Evolutionary conservation across 257 asterid species (phyloP).

Genomic region (Schizonepeta tenuifolia): DNA sequence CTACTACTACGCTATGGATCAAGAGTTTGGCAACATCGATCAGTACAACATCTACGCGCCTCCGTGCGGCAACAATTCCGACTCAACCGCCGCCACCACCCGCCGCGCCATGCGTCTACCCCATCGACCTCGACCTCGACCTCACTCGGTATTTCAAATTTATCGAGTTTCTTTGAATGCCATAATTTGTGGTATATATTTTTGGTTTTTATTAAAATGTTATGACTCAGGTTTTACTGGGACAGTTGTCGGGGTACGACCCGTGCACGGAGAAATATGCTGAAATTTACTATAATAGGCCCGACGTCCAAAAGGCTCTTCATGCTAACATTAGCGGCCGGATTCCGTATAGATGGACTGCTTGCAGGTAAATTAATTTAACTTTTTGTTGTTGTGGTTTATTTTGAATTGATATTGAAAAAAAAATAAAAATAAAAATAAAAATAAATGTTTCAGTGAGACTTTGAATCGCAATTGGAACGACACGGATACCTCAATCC

Average conservation of each 20-base stretch:
- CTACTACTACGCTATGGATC: constrained; percentile 92
- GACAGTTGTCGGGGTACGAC: constrained; percentile 72
- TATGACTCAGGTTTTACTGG: constrained; percentile 33
- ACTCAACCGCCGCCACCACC: constrained; percentile 38
- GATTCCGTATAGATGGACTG: constrained; percentile 91
- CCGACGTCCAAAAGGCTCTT: constrained; percentile 87
- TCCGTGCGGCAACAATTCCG: constrained; percentile 76
- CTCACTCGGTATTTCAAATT: constrained; percentile 45
- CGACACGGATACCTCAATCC: constrained; percentile 81
- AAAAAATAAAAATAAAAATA: no score
- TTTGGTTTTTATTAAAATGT: no score
- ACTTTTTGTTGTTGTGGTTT: not conserved
- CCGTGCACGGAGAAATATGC: constrained; percentile 95
- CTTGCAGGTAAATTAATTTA: constrained; percentile 74
- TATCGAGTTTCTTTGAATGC: no score
- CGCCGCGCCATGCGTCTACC: constrained; percentile 74
- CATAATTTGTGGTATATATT: no score
- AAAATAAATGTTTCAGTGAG: constrained; percentile 64
- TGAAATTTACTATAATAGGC: constrained; percentile 78
- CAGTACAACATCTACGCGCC: constrained; percentile 96
- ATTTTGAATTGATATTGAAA: not conserved
- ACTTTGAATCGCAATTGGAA: constrained; percentile 91
- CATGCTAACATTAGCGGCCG: constrained; percentile 75
- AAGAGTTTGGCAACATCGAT: constrained; percentile 90
- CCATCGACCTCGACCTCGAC: constrained; percentile 66